These are phyloP conservation scores for Fusarium guadeloupense DNA, from an alignment of 2,329 filamentous ascomycete genomes.

Conservation along the genomic window DNA sequence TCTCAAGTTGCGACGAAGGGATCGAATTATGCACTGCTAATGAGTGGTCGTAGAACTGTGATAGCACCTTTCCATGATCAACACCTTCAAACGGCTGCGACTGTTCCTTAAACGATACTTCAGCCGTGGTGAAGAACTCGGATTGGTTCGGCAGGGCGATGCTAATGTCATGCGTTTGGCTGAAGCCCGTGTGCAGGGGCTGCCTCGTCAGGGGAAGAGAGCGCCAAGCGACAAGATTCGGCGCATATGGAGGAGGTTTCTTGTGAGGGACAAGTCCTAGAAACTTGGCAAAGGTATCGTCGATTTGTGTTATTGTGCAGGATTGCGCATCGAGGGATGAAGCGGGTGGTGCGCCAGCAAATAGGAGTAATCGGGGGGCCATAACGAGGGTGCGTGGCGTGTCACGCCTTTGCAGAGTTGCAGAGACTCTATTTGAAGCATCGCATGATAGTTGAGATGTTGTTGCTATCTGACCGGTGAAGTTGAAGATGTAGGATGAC, in stretches of 20 bases:
- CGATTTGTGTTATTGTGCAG: slow-evolving; percentile 45
- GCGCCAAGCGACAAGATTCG: slow-evolving; percentile 61
- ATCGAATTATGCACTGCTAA: slow-evolving; percentile 74
- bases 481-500: slow-evolving; percentile 2
- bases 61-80: slow-evolving; percentile 55
- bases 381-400: slow-evolving; percentile 19
- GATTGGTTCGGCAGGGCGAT: slow-evolving; percentile 46
- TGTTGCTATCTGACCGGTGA: background rate
- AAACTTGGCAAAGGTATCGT: slow-evolving; percentile 40
- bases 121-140: slow-evolving; percentile 60
- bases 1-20: slow-evolving; percentile 67
- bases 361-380: slow-evolving; percentile 50
- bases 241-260: slow-evolving; percentile 31
- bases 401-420: background rate
- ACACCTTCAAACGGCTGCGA: slow-evolving; percentile 40
- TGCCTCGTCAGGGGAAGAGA: slow-evolving; percentile 59
- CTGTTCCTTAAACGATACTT: slow-evolving; percentile 48
- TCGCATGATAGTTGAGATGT: background rate
- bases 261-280: slow-evolving; percentile 28
- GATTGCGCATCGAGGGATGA: slow-evolving; percentile 42
- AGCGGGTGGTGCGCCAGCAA: slow-evolving; percentile 49
- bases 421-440: background rate
- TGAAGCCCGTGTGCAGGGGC: slow-evolving; percentile 62
- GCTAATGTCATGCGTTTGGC: slow-evolving; percentile 57
- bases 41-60: slow-evolving; percentile 81